Evolutionary conservation across 371 early-diverging fungal genomes (phyloP).

Genomic region (Apophysomyces sp.): DNA sequence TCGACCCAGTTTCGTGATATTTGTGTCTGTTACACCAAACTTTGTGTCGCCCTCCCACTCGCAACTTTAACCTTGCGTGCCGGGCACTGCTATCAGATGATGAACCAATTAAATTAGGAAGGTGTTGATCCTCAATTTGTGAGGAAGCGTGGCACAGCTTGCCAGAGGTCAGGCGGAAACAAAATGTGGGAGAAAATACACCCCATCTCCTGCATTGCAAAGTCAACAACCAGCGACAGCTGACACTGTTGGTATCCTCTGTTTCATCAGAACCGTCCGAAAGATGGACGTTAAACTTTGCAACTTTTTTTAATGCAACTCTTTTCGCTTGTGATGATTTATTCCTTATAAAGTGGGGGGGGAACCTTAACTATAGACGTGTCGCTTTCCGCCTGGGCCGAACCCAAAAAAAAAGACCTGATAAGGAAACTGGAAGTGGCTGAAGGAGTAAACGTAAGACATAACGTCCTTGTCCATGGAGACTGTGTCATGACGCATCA

Average conservation of each 20-base stretch:
- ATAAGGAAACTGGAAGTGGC: too few species aligned
- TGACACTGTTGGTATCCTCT: neutral
- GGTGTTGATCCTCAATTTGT: neutral
- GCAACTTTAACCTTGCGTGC: neutral
- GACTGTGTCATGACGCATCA: neutral
- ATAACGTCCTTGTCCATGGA: neutral
- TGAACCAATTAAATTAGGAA: neutral
- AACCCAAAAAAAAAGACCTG: neutral
- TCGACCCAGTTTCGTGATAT: neutral
- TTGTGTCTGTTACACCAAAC: neutral
- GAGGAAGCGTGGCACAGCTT: neutral
- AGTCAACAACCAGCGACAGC: constrained; percentile 2
- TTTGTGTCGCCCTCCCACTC: constrained; percentile 3
- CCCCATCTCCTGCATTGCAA: constrained; percentile 3
- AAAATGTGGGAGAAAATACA: neutral
- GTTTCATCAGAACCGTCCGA: neutral
- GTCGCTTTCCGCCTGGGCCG: neutral
- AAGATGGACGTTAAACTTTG: neutral
- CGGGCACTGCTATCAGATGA: constrained; percentile 2
- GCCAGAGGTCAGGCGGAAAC: neutral
- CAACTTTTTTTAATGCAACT: neutral
- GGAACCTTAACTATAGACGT: neutral
- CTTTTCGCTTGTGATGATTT: neutral
- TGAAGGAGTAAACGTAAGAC: too few species aligned
- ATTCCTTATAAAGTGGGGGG: neutral